These are phyloP conservation scores for Candida sp. DNA, from an alignment of 1,139 yeast species.

Conservation along the genomic window DNA sequence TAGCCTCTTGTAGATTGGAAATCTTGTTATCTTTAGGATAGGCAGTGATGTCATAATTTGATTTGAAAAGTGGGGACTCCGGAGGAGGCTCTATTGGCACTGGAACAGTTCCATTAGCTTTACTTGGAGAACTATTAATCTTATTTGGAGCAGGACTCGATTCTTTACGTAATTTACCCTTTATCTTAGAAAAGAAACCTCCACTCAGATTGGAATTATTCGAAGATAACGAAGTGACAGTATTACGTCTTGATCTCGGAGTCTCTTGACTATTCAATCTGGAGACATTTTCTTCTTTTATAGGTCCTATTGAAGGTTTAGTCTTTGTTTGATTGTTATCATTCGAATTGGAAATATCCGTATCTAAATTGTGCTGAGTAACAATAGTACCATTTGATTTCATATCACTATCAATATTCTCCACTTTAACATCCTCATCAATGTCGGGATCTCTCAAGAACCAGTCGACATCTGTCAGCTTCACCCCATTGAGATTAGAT, in stretches of 20 bases:
- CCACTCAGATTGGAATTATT: constrained; percentile 11
- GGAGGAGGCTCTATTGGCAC: constrained; percentile 3
- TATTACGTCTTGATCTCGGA: constrained; percentile 14
- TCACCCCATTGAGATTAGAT: constrained; percentile 22
- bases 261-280: constrained; percentile 1
- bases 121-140: too few species aligned
- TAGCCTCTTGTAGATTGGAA: background rate
- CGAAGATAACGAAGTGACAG: constrained; percentile 14
- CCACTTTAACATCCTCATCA: background rate
- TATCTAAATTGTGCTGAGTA: constrained; percentile 11
- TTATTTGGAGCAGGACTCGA: constrained; percentile 3
- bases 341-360: constrained; percentile 34
- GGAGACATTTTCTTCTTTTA: constrained; percentile 25
- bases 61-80: constrained; percentile 1
- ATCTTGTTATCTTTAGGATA: constrained; percentile 11
- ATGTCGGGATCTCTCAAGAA: constrained; percentile 35
- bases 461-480: constrained; percentile 46
- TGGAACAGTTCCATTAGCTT: too few species aligned
- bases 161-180: constrained; percentile 27
- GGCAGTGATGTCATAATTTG: background rate
- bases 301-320: constrained; percentile 32
- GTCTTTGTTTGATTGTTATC: constrained; percentile 28
- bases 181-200: constrained; percentile 37
- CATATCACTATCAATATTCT: background rate
- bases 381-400: background rate